These are phyloP conservation scores for Mycena chlorophos DNA, from an alignment of 768 basidiomycete species.

Conservation along the genomic window DNA sequence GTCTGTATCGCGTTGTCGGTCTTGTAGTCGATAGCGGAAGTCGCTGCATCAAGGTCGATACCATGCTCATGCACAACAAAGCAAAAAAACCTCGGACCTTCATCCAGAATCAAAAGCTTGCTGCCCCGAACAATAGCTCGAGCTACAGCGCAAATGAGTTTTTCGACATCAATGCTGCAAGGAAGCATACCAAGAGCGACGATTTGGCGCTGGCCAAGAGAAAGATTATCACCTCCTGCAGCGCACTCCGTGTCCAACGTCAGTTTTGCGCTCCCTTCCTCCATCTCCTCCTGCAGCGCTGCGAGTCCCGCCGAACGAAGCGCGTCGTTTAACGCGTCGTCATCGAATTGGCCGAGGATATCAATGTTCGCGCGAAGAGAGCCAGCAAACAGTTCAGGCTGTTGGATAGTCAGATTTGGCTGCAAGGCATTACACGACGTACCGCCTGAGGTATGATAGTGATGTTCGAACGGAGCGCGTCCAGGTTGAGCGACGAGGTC, in stretches of 20 bases:
- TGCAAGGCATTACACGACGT: conserved; percentile 10
- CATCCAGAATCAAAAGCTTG: conserved; percentile 20
- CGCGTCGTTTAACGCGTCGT: conserved; percentile 37
- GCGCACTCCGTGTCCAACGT: conserved; percentile 34
- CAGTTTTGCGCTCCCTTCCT: conserved; percentile 18
- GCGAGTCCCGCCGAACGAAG: conserved; percentile 35
- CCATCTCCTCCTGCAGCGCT: conserved; percentile 33
- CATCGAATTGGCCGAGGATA: conserved; percentile 45
- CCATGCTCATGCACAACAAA: neutral
- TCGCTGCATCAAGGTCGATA: neutral
- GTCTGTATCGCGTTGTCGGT: conserved; percentile 46
- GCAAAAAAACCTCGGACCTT: neutral
- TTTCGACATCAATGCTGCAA: neutral
- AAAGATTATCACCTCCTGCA: conserved; percentile 32
- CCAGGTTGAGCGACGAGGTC: conserved; percentile 50
- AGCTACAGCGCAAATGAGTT: neutral
- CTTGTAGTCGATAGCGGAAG: conserved; percentile 24
- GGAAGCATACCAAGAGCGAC: conserved; percentile 39
- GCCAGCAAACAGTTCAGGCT: conserved; percentile 41
- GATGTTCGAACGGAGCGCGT: conserved; percentile 54
- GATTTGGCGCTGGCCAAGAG: conserved; percentile 46
- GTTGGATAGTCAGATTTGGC: neutral
- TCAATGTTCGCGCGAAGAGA: conserved; percentile 47
- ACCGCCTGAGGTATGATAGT: conserved; percentile 59
- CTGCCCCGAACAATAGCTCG: conserved; percentile 6